These are phyloP conservation scores for Backusella liffmaniae DNA, from an alignment of 192 early-diverging fungal genomes.

Conservation along the genomic window DNA sequence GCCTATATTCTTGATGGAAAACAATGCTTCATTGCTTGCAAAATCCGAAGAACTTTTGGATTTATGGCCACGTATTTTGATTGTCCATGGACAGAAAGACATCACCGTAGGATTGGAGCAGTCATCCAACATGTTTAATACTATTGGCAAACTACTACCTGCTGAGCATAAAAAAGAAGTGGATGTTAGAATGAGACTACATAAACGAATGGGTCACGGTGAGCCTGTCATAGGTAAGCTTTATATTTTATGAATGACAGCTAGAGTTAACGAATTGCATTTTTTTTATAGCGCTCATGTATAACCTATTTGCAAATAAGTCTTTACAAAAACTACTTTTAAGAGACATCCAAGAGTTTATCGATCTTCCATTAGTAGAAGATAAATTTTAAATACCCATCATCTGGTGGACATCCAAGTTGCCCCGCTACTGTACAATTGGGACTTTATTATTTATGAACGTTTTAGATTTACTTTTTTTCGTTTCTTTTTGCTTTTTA, in stretches of 20 bases:
- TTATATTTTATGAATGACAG: background rate
- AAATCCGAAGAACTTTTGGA: constrained; percentile 25
- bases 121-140: constrained; percentile 34
- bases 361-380: constrained; percentile 13
- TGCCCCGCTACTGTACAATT: background rate
- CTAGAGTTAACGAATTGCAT: background rate
- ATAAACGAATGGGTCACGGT: constrained; percentile 37
- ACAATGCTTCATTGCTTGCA: constrained; percentile 21
- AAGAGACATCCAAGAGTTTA: constrained; percentile 28
- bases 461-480: background rate
- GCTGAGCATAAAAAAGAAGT: constrained; percentile 31
- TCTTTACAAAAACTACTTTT: constrained; percentile 7
- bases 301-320: constrained; percentile 7
- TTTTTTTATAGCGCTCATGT: constrained; percentile 17
- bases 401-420: background rate
- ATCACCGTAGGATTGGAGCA: constrained; percentile 28
- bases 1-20: constrained; percentile 25
- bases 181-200: constrained; percentile 36
- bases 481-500: background rate
- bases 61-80: constrained; percentile 31
- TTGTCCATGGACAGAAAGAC: constrained; percentile 40
- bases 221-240: constrained; percentile 36
- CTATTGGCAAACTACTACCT: constrained; percentile 32
- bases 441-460: background rate
- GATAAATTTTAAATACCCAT: background rate